Evolutionary conservation across 495 filamentous ascomycete species (phyloP).

Genomic region (Sphaerosporella brunnea): DNA sequence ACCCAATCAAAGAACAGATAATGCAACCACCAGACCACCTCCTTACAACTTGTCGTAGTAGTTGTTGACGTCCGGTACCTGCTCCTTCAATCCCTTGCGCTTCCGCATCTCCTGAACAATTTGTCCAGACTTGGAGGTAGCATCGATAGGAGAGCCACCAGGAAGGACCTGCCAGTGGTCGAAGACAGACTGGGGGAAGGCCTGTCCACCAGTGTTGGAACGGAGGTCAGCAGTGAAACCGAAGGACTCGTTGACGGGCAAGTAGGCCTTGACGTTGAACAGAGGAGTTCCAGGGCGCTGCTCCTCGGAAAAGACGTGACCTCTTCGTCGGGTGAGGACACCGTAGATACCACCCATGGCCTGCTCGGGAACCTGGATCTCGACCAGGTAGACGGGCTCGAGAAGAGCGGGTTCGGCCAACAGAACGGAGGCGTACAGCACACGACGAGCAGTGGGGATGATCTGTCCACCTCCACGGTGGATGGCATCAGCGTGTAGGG

Average conservation of each 20-base stretch:
- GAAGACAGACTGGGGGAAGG: conserved; percentile 97
- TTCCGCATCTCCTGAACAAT: conserved; percentile 82
- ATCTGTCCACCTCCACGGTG: conserved; percentile 98
- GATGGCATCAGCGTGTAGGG: conserved; percentile 97
- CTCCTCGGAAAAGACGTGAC: conserved; percentile 97
- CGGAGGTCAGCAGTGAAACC: conserved; percentile 98
- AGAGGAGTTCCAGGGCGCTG: conserved; percentile 97
- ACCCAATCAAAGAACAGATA: not conserved
- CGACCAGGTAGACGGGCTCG: conserved; percentile 96
- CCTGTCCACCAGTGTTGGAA: conserved; percentile 80
- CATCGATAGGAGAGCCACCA: conserved; percentile 83
- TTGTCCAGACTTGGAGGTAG: conserved; percentile 65
- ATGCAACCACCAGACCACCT: not conserved
- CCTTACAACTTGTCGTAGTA: conserved; percentile 57
- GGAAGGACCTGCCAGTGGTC: conserved; percentile 93
- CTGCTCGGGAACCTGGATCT: conserved; percentile 95
- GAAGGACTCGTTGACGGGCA: conserved; percentile 99
- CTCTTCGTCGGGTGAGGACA: conserved; percentile 92
- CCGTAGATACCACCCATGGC: conserved; percentile 99
- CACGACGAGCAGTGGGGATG: conserved; percentile 96
- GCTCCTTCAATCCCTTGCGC: conserved; percentile 97
- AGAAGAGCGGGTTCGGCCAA: conserved; percentile 78
- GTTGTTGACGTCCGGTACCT: conserved; percentile 36
- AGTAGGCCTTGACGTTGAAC: conserved; percentile 98
- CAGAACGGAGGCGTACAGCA: conserved; percentile 79